Conservation (phyloP, 257 asterid genomes). For the Plantago ovata region DNA sequence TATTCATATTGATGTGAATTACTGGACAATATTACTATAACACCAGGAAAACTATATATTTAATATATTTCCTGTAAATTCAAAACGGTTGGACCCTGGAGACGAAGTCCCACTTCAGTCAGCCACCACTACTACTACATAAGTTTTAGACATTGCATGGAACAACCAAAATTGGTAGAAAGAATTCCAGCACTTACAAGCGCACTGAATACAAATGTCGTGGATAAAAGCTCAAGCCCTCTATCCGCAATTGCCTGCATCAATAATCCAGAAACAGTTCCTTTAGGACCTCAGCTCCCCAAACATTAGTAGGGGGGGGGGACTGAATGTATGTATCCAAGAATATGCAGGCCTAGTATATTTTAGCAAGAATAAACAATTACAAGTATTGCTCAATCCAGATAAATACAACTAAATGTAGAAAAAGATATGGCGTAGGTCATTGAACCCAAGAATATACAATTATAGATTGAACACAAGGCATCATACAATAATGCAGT, state of each 20-base stretch:
- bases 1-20: too few species aligned
- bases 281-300: background rate
- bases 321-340: conserved; percentile 5
- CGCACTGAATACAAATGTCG: conserved; percentile 61
- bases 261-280: conserved; percentile 13
- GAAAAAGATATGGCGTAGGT: too few species aligned
- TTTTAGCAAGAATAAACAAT: too few species aligned
- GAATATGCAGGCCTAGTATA: background rate
- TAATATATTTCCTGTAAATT: background rate
- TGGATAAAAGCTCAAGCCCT: conserved; percentile 85
- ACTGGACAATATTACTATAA: too few species aligned
- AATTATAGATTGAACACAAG: too few species aligned
- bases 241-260: conserved; percentile 92
- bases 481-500: too few species aligned
- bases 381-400: too few species aligned
- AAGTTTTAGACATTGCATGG: background rate
- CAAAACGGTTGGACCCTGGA: background rate
- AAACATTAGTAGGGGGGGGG: background rate
- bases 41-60: too few species aligned
- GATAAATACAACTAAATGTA: too few species aligned
- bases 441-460: too few species aligned
- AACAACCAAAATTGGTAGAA: background rate
- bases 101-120: background rate
- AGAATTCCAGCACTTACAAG: conserved; percentile 51
- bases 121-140: background rate